A percentile compares a stretch with the other conserved stretches of the same genome.
These are phyloP conservation scores for Teratosphaeria destructans DNA, from an alignment of 2,329 filamentous ascomycete genomes.

Conservation along the genomic window DNA sequence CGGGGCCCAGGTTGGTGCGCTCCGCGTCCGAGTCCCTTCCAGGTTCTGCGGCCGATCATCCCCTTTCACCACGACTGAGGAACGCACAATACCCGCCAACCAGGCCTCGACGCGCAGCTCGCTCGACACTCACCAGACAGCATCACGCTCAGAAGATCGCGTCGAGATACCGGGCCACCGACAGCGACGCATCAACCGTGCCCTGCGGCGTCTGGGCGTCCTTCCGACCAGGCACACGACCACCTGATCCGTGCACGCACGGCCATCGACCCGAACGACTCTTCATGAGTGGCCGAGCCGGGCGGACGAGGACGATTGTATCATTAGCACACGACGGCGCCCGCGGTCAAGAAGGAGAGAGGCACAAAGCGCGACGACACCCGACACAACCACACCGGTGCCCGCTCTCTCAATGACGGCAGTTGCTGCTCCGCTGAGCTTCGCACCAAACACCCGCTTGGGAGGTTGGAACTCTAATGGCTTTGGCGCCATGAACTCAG, in stretches of 20 bases:
- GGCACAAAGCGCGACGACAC: background rate
- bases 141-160: background rate
- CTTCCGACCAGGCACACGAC: background rate
- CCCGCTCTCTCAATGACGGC: conserved; percentile 45
- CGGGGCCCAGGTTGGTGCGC: background rate
- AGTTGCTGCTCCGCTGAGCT: conserved; percentile 52
- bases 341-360: background rate
- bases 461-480: conserved; percentile 50
- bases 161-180: background rate
- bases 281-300: background rate
- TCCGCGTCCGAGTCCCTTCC: background rate
- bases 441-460: conserved; percentile 40
- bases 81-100: background rate
- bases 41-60: background rate
- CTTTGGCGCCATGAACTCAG: conserved; percentile 63
- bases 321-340: background rate
- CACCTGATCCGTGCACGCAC: background rate
- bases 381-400: background rate
- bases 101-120: background rate
- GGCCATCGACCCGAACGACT: background rate
- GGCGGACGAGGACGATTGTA: background rate
- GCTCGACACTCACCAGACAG: background rate
- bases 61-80: conserved; percentile 1
- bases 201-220: background rate
- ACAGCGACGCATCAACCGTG: background rate